A percentile compares a stretch with the other conserved stretches of the same genome.
Evolutionary conservation across 768 basidiomycete genomes (phyloP).

Genomic region (Cyclocybe cylindracea): DNA sequence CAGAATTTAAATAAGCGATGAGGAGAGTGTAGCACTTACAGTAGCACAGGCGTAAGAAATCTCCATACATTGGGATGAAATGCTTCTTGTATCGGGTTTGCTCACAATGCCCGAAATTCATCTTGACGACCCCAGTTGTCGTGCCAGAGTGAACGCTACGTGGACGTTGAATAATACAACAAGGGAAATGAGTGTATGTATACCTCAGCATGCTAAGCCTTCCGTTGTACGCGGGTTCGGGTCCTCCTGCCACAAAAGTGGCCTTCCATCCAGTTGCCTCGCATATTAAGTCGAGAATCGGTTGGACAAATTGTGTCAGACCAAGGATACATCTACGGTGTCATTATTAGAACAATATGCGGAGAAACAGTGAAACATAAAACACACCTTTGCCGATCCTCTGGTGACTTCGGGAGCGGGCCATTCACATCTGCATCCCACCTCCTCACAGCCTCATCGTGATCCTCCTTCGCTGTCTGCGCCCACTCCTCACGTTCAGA

Average conservation of each 20-base stretch:
- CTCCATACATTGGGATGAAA: constrained; percentile 12
- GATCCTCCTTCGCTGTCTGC: not conserved
- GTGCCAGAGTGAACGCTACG: constrained; percentile 23
- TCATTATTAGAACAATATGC: not conserved
- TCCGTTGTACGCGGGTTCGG: constrained; percentile 6
- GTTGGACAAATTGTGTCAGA: not conserved
- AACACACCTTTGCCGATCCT: constrained; percentile 12
- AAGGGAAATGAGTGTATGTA: not conserved
- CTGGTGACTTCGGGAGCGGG: constrained; percentile 1
- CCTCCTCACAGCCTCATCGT: constrained; percentile 1
- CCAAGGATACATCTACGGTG: not conserved
- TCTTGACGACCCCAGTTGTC: constrained; percentile 12
- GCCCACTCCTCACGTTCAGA: constrained; percentile 4
- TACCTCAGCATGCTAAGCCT: constrained; percentile 6
- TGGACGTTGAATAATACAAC: too few relatives aligned
- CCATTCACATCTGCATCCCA: not conserved
- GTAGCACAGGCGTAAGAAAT: constrained; percentile 17
- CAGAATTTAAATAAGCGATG: not conserved
- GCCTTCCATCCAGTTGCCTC: too few relatives aligned
- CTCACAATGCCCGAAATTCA: constrained; percentile 19
- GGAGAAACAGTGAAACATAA: not conserved
- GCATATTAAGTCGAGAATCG: constrained; percentile 7
- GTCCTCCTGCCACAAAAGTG: constrained; percentile 7
- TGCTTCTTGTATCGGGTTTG: too few relatives aligned
- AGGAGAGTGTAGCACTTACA: constrained; percentile 9